Evolutionary conservation across 2,329 filamentous ascomycete species (phyloP), one percentile per base, ranked within the genome.

Genomic region (Trichoderma sp.): DNA sequence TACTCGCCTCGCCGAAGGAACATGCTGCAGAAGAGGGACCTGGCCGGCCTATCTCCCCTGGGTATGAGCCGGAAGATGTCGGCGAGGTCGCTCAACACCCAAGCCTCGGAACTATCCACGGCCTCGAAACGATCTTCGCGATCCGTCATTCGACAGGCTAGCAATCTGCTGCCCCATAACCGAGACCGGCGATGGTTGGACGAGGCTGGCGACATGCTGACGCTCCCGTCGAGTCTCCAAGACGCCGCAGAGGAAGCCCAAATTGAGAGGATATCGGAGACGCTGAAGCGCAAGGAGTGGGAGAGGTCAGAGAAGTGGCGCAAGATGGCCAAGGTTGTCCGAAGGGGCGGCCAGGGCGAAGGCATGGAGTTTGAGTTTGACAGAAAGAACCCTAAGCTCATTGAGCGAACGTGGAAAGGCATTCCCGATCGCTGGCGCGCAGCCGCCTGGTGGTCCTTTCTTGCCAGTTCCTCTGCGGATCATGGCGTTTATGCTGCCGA

Each of bases 371-470:
- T 88, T 74, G 91, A 93, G 65, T 98, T 98, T 76, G 93, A 97
- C 78, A 86, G 87, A 42, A 88, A 86, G 71, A 92, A 91, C 76
- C 85, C 91, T n/a, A 94, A 97, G 78, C 83, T 99, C 52, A 89
- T 97, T 68, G 91, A 94, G 72, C 88, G 95, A 67, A 96, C 93
- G 1, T 99, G 95, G 95, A 99, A 99, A 77, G 95, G 95, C 34
- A 97, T 99, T 70, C 95, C 95, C 0, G 95, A 99, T 79, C 89
- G 93, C 70, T 99, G 95, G 95, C 90, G 95, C 61, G 88, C 91
- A 35, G 91, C 92, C 1, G 95, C 94, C 2, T 99, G 95, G 95
- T 94, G 94, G 80, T 93, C 93, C 4, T 99, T 99, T 76, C 85
- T 99, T 32, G 86, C 89, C 7, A 83, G 90, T 9, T 94, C 92